Evolutionary conservation across 306 rosid genomes (phyloP).

Genomic region (Rosa chinensis): DNA sequence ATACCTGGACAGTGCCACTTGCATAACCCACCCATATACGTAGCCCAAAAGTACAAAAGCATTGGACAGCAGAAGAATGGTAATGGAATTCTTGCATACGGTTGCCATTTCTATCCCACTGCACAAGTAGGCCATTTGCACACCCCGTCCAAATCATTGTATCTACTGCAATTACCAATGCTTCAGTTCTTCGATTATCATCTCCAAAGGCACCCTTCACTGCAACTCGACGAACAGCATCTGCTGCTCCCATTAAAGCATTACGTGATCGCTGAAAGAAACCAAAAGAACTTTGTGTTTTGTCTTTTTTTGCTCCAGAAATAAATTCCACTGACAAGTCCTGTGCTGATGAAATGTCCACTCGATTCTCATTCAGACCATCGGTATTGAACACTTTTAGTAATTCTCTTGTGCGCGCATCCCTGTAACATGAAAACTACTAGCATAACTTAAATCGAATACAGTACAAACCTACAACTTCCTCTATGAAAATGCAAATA

Average conservation of each 20-base stretch:
- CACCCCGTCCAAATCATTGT: conserved; percentile 93
- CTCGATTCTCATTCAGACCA: conserved; percentile 84
- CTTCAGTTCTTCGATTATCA: conserved; percentile 85
- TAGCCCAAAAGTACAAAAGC: conserved; percentile 76
- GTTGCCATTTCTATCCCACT: conserved; percentile 92
- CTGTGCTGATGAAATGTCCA: conserved; percentile 59
- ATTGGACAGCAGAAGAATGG: conserved; percentile 76
- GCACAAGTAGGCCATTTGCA: conserved; percentile 84
- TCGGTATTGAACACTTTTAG: conserved; percentile 83
- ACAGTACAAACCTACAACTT: background rate
- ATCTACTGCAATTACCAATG: conserved; percentile 64
- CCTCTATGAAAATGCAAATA: background rate
- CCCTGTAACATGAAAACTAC: conserved; percentile 60
- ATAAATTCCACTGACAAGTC: conserved; percentile 61
- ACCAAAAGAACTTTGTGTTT: conserved; percentile 72
- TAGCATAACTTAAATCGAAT: conserved; percentile 32
- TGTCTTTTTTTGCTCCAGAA: conserved; percentile 69
- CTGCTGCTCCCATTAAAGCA: conserved; percentile 94
- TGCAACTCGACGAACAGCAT: conserved; percentile 95
- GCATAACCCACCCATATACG: conserved; percentile 90
- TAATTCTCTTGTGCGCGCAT: conserved; percentile 88
- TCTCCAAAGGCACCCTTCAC: conserved; percentile 87
- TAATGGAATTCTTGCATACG: conserved; percentile 71
- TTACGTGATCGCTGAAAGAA: conserved; percentile 97
- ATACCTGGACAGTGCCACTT: conserved; percentile 68